Base-by-base conservation (phyloP, 2,329 filamentous ascomycete species). In the Cercospora brassicicola region DNA sequence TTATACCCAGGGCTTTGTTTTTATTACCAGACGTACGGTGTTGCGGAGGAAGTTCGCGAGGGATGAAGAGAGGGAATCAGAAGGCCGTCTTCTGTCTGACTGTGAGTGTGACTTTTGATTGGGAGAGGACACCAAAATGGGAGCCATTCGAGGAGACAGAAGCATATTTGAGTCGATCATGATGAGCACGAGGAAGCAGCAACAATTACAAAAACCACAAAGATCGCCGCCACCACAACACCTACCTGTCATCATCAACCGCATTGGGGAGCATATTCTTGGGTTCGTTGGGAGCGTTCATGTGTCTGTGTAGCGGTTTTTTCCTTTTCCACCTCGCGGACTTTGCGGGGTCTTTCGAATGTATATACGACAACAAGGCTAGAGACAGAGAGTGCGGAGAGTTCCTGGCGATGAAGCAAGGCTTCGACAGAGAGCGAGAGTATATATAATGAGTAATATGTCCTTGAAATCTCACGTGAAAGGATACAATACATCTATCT, bases 391-490 rank as follows among this genome's bases (percentile, higher is more conserved):
- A 26, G 48, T 26, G 20, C 9, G 48, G 23, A 55, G 20, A 55
- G 15, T 39, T 53, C 23, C 48, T 28, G 23, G 48, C 23, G 23
- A 55, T 28, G 23, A 30, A n/a, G 48, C 20, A 55, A 28, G 23
- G 48, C 23, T 55, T 15, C 55, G 56, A 55, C 56, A 45, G 51
- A 57, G 53, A 55, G 53, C 36, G 51, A 30, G 30, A 57, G 51
- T 56, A 57, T 64, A 67, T 63, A 64, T 65, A 65, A 67, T 67
- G 62, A 67, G 56, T 67, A 67, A 67, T 67, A 64, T 64, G 31
- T 64, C 51, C 55, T 36, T 59, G 48, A 55, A 26, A 55, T 15
- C 7, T 36, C 23, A 23, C 23, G 2, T 33, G 30, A 6, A 59
- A 7, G 28, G 23, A 23, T 23, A 23, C 23, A 23, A 23, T 8